Conservation (phyloP, 768 basidiomycete genomes). For the Strobilomyces echinocephalus region DNA sequence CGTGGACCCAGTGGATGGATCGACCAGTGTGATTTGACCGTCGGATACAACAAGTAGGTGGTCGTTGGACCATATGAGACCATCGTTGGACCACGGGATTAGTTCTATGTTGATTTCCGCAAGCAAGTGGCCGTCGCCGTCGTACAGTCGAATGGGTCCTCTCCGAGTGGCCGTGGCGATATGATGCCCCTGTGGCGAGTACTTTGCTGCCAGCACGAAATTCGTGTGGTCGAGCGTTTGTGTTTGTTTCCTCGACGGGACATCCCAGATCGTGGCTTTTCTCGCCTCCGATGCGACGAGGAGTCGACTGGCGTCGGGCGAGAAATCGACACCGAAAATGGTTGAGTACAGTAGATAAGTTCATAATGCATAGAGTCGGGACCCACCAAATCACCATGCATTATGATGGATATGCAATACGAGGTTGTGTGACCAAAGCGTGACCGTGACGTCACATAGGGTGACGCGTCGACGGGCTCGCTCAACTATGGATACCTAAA, state of each 20-base stretch:
- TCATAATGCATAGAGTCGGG: neutral
- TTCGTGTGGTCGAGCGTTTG: neutral
- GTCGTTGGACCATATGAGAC: too few species aligned
- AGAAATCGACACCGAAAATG: neutral
- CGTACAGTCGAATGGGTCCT: too few species aligned
- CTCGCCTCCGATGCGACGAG: neutral
- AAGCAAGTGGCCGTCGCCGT: too few species aligned
- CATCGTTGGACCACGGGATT: too few species aligned
- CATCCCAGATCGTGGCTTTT: neutral
- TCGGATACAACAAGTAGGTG: too few species aligned
- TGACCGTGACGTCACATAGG: neutral
- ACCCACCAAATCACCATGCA: neutral
- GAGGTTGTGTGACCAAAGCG: neutral
- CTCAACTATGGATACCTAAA: too few species aligned
- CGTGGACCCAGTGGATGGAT: too few species aligned
- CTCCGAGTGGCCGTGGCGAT: too few species aligned
- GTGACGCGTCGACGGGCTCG: too few species aligned
- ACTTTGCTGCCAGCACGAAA: neutral
- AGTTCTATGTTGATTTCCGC: too few species aligned
- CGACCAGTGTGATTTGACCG: too few species aligned
- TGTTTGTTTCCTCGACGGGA: neutral
- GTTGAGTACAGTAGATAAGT: neutral
- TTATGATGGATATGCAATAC: neutral
- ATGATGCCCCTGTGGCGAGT: neutral
- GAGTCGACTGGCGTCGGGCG: neutral